Percentiles rank a stretch among this genome's conserved stretches.
Conservation (phyloP, 768 basidiomycete genomes). For the Trametes gibbosa region DNA sequence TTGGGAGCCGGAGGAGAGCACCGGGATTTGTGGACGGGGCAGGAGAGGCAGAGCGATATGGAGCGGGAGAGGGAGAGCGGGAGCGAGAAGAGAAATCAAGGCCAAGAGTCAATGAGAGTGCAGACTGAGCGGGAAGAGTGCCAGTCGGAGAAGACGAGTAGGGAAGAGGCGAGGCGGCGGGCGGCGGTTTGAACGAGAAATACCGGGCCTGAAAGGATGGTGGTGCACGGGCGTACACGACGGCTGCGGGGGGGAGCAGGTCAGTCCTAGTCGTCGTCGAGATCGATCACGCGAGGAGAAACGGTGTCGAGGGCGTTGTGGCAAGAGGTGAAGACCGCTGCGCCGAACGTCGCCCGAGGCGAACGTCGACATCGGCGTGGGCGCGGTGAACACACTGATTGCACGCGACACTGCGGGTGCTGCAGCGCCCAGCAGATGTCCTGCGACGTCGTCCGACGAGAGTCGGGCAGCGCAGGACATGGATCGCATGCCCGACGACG, state of each 20-base stretch:
- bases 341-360: too few species aligned
- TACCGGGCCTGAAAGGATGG: conserved; percentile 89
- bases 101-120: conserved; percentile 53
- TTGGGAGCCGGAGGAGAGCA: conserved; percentile 57
- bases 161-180: conserved; percentile 48
- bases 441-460: too few species aligned
- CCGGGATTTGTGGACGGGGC: conserved; percentile 40
- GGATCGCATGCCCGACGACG: too few species aligned
- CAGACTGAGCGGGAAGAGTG: conserved; percentile 54
- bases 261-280: too few species aligned
- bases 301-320: too few species aligned
- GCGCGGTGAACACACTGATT: too few species aligned
- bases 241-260: conserved; percentile 46
- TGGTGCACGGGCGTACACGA: conserved; percentile 92
- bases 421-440: too few species aligned
- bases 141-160: conserved; percentile 48
- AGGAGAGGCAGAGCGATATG: conserved; percentile 44
- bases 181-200: conserved; percentile 71
- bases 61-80: conserved; percentile 47
- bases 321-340: too few species aligned
- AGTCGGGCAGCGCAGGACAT: too few species aligned
- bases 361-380: too few species aligned
- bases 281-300: conserved; percentile 10
- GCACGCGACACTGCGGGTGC: too few species aligned
- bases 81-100: conserved; percentile 41